Evolutionary conservation across 768 basidiomycete species (phyloP).

Genomic region (Mycena amicta): DNA sequence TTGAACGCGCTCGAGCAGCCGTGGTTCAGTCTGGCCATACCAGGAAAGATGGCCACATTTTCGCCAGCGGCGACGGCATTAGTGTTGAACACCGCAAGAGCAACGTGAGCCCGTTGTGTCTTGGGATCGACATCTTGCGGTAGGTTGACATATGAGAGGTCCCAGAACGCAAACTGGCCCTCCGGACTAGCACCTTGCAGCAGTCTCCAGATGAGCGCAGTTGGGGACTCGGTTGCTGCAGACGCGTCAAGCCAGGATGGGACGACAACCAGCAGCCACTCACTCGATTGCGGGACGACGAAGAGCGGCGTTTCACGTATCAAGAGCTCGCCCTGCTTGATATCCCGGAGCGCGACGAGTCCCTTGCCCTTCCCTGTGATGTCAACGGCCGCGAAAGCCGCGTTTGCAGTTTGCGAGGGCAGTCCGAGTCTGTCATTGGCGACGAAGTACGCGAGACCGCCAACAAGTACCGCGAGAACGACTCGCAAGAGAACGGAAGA

Average conservation of each 20-base stretch:
- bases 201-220: constrained; percentile 40
- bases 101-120: constrained; percentile 45
- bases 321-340: constrained; percentile 63
- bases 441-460: background rate
- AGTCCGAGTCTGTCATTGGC: background rate
- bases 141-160: constrained; percentile 60
- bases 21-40: constrained; percentile 68
- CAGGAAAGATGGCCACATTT: constrained; percentile 65
- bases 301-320: constrained; percentile 60
- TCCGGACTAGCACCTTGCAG: constrained; percentile 35
- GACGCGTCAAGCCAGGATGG: constrained; percentile 1
- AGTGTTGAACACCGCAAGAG: constrained; percentile 67
- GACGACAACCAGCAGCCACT: background rate
- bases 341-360: constrained; percentile 52
- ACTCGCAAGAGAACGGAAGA: background rate
- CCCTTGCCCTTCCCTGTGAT: constrained; percentile 61
- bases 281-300: constrained; percentile 51
- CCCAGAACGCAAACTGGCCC: constrained; percentile 47
- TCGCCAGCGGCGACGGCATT: constrained; percentile 62
- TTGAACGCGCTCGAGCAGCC: constrained; percentile 72
- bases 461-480: background rate
- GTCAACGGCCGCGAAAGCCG: constrained; percentile 43
- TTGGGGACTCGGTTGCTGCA: constrained; percentile 49
- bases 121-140: constrained; percentile 42
- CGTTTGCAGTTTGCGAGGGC: background rate